Base-by-base conservation (phyloP, 768 basidiomycete genomes). In the Favolaschia claudopus region DNA sequence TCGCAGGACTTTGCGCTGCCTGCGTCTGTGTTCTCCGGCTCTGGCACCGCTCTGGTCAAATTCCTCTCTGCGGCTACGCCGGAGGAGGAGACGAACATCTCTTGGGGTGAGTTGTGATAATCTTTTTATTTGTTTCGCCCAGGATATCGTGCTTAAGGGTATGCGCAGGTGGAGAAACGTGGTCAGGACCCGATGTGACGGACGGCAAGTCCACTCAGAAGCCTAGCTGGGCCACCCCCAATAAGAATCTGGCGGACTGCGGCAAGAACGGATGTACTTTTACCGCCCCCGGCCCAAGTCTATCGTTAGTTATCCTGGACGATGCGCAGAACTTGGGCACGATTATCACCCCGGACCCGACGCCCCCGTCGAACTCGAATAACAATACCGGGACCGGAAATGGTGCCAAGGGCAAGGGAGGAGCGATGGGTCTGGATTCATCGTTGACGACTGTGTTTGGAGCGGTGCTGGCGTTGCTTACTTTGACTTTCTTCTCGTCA, bases 21-120 rank as follows among this genome's bases (percentile, higher is more conserved):
- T 53, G 64, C 64, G 25, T 76, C 58, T 39, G 63, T 65, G 52
- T 74, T 60, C 45, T 39, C 47, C 4, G 37, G 45, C 3, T 47
- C 64, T 68, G 66, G 42, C 62, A 69, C 51, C 20, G 65, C 62
- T 8, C 32, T 54, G 31, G 78, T 84, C 14, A 82, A 82, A 60
- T 86, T 77, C 63, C 72, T 85, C n/a, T 65, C 74, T 4, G 85
- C 85, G 2, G 69, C 79, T 5, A 77, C 72, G 54, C 74, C 83
- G 17, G 66, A 71, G 15, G 86, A 87, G 70, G 78, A 79, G 60
- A 78, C 73, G 54, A 75, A 84, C 39, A 86, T 89, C 67, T 78
- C 80, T 8, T 90, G 87, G 87, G 86, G 55, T 56, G 32, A 2
- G 15, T 32, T 17, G 8, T 8, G 5, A 19, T 28, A 12, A n/a